These are phyloP conservation scores for Populus euphratica DNA, from an alignment of 345 rosid species.

Conservation along the genomic window DNA sequence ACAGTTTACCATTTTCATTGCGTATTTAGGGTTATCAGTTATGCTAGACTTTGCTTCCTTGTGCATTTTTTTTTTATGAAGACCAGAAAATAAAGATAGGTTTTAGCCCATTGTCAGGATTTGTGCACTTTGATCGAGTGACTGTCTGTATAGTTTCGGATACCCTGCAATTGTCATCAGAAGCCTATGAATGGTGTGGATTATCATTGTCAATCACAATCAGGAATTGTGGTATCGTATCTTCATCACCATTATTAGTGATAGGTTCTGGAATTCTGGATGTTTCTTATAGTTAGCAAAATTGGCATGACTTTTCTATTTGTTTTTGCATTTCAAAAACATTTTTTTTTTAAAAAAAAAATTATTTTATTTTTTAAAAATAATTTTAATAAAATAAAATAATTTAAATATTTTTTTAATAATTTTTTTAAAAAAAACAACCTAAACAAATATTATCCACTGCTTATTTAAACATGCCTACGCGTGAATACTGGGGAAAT, in stretches of 20 bases:
- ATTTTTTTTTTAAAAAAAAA: no score
- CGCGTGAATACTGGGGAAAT: no score
- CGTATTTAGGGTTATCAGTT: neutral
- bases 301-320: constrained; percentile 2
- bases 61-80: neutral
- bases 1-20: neutral
- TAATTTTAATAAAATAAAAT: no score
- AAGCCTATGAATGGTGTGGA: neutral
- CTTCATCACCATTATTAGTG: constrained; percentile 23
- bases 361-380: no score
- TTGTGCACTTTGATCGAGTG: neutral
- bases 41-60: neutral
- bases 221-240: constrained; percentile 1
- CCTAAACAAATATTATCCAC: no score
- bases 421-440: no score
- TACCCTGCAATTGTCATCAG: neutral
- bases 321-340: no score
- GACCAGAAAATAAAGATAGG: neutral
- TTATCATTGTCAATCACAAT: neutral
- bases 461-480: no score
- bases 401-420: no score
- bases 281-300: constrained; percentile 10
- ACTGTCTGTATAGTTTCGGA: no score
- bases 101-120: neutral
- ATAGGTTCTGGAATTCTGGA: constrained; percentile 28